These are phyloP conservation scores for Fusarium cicatricum DNA, from an alignment of 2,329 filamentous ascomycete genomes.

Conservation along the genomic window DNA sequence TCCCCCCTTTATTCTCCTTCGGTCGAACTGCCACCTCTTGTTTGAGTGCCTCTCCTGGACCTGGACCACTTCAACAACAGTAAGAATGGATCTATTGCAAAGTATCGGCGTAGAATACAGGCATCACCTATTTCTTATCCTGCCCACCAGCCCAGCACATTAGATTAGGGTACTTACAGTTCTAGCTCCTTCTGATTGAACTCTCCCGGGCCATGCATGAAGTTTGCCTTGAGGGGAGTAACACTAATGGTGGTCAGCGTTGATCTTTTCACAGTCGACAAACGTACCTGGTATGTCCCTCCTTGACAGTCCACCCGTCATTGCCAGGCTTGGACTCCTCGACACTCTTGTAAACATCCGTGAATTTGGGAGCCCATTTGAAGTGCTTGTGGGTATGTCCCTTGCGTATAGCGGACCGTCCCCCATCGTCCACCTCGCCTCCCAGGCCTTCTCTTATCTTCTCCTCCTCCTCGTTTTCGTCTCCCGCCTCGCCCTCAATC, in stretches of 20 bases:
- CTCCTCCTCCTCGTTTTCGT: constrained; percentile 75
- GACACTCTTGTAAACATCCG: constrained; percentile 89
- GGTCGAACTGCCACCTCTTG: constrained; percentile 34
- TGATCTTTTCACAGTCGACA: background rate
- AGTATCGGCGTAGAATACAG: constrained; percentile 43
- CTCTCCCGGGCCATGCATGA: constrained; percentile 76
- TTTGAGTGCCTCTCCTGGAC: constrained; percentile 15
- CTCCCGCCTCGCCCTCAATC: constrained; percentile 70
- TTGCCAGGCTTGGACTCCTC: constrained; percentile 80
- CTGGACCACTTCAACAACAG: constrained; percentile 42
- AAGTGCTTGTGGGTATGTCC: constrained; percentile 84
- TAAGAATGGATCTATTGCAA: constrained; percentile 50
- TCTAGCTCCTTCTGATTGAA: constrained; percentile 76
- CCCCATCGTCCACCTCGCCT: constrained; percentile 52
- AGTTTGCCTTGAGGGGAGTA: constrained; percentile 91
- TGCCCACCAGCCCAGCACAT: constrained; percentile 16
- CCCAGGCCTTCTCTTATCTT: constrained; percentile 73
- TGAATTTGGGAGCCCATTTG: constrained; percentile 90
- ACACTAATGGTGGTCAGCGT: constrained; percentile 63
- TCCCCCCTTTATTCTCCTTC: constrained; percentile 21
- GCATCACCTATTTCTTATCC: constrained; percentile 33
- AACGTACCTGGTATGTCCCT: constrained; percentile 82
- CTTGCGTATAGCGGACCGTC: constrained; percentile 39
- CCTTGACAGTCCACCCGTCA: constrained; percentile 91
- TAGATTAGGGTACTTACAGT: constrained; percentile 71